phyloP scores from a whole-genome alignment of 2,329 filamentous ascomycete genomes.

The Trichoderma guizhouense region DNA sequence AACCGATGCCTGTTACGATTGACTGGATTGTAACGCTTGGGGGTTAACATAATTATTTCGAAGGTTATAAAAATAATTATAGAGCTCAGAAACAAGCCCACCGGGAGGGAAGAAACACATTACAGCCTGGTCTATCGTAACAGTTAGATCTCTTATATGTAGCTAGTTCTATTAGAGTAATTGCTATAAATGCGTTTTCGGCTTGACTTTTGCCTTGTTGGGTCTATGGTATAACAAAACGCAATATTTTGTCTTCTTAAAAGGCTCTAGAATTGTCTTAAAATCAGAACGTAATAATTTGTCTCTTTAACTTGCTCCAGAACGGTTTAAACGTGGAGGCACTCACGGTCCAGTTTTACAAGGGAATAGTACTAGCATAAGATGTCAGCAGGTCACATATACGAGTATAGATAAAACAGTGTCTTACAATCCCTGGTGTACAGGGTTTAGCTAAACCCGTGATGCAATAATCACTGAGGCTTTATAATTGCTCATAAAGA shows the following conservation, averaged over 20 bases:
- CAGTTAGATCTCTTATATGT: not conserved
- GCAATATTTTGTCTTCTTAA: not conserved
- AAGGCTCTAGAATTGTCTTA: too few species aligned
- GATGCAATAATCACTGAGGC: too few species aligned
- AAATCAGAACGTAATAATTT: too few species aligned
- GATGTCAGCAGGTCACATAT: too few species aligned
- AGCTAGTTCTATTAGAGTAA: not conserved
- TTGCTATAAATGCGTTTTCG: not conserved
- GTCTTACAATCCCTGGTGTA: too few species aligned
- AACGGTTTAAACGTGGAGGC: too few species aligned
- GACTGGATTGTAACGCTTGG: not conserved
- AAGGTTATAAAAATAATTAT: not conserved
- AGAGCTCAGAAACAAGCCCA: not conserved
- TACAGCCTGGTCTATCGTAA: not conserved
- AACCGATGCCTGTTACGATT: not conserved
- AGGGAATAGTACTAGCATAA: too few species aligned
- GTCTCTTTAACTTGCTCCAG: too few species aligned
- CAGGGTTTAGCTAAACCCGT: too few species aligned
- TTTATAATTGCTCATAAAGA: too few species aligned
- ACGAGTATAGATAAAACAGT: too few species aligned
- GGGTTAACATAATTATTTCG: fast-evolving
- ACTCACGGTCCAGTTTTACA: too few species aligned
- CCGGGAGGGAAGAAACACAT: not conserved
- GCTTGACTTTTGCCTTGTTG: not conserved
- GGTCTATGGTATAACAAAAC: not conserved